Evolutionary conservation across 2,329 filamentous ascomycete species (phyloP).

Genomic region (Fusarium lateritium): DNA sequence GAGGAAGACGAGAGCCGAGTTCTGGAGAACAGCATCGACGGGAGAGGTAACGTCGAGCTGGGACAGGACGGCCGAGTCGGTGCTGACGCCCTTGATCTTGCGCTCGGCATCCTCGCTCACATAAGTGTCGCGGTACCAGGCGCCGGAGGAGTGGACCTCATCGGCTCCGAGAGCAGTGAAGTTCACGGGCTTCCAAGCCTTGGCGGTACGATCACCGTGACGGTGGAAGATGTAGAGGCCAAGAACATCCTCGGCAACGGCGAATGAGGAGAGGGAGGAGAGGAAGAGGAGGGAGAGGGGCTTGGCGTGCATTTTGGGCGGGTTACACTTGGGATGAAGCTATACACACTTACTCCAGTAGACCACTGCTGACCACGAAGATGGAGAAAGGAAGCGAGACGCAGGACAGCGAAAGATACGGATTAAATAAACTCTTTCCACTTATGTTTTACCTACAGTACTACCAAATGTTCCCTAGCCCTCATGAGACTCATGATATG

Average conservation of each 20-base stretch:
- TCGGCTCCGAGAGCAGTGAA: slow-evolving; percentile 85
- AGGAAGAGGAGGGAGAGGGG: slow-evolving; percentile 55
- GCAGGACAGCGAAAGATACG: background rate
- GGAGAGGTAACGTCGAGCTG: slow-evolving; percentile 83
- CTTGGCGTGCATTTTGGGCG: slow-evolving; percentile 58
- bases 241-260: slow-evolving; percentile 76
- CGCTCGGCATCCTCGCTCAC: slow-evolving; percentile 71
- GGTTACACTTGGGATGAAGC: slow-evolving; percentile 14
- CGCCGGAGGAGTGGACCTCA: slow-evolving; percentile 80
- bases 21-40: slow-evolving; percentile 82
- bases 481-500: slow-evolving; percentile 8
- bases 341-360: slow-evolving; percentile 19
- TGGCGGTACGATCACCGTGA: slow-evolving; percentile 90
- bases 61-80: slow-evolving; percentile 74
- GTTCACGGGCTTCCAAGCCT: slow-evolving; percentile 77
- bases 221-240: slow-evolving; percentile 91
- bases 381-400: background rate
- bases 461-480: background rate
- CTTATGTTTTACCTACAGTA: background rate
- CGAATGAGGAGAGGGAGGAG: slow-evolving; percentile 57
- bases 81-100: slow-evolving; percentile 76
- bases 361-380: background rate
- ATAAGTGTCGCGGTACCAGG: slow-evolving; percentile 84
- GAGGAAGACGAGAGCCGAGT: slow-evolving; percentile 83
- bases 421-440: slow-evolving; percentile 8